phyloP scores from a whole-genome alignment of 805 yeast species.

The Crinitomyces ghanaensis region DNA sequence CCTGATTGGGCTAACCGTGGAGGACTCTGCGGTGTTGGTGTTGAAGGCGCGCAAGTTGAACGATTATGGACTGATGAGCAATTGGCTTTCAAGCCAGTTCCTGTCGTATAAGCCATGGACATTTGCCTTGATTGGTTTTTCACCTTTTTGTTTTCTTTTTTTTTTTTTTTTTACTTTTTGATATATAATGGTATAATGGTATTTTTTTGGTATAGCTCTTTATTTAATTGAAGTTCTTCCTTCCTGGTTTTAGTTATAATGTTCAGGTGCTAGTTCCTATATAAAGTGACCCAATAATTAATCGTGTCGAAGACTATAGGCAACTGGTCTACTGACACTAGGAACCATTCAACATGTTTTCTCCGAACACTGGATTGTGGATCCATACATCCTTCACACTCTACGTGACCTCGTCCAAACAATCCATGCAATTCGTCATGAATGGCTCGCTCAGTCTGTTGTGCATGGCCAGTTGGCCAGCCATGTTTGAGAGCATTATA shows the following conservation, averaged over 20 bases:
- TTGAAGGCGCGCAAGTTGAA: conserved; percentile 30
- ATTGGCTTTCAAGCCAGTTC: conserved; percentile 29
- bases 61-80: conserved; percentile 81
- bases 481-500: conserved; percentile 14
- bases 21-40: conserved; percentile 89
- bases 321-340: conserved; percentile 11
- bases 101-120: background rate
- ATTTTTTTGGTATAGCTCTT: too few relatives aligned
- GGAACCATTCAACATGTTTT: conserved; percentile 23
- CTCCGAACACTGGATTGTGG: conserved; percentile 9
- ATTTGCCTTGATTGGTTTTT: background rate
- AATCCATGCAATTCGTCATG: conserved; percentile 15
- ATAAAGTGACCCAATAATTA: conserved; percentile 10
- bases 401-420: conserved; percentile 21
- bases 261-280: conserved; percentile 1
- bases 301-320: conserved; percentile 6
- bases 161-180: background rate
- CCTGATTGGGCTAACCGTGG: conserved; percentile 69
- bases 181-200: too few relatives aligned
- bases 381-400: conserved; percentile 20
- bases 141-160: background rate
- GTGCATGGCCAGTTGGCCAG: conserved; percentile 19
- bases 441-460: conserved; percentile 15
- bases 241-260: too few relatives aligned
- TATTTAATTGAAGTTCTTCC: too few relatives aligned